Percentiles rank a stretch among this genome's conserved stretches.
phyloP scores from a whole-genome alignment of 2,329 filamentous ascomycete genomes.

The Furcasterigmium sp. region DNA sequence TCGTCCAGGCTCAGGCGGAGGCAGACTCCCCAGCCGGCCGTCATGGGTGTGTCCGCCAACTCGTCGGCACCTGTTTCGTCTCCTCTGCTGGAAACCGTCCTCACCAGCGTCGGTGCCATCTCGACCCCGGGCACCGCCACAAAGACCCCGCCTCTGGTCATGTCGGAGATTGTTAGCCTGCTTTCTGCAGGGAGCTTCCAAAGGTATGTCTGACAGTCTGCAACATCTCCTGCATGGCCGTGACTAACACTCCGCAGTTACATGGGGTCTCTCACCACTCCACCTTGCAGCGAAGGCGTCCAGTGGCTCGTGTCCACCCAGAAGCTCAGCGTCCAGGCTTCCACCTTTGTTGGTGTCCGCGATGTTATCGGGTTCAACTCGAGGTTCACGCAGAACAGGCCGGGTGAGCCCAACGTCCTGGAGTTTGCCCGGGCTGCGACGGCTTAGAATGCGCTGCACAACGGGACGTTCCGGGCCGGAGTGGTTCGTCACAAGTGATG shows the following conservation, averaged over 20 bases:
- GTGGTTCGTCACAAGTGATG: no score
- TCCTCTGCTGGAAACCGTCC: constrained; percentile 40
- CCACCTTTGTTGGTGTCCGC: constrained; percentile 31
- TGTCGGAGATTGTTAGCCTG: constrained; percentile 34
- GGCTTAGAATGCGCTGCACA: not conserved
- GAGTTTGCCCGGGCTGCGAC: constrained; percentile 8
- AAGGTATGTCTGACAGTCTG: constrained; percentile 19
- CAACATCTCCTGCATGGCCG: not conserved
- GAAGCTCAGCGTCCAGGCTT: constrained; percentile 28
- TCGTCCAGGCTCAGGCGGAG: constrained; percentile 1
- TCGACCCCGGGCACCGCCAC: constrained; percentile 33
- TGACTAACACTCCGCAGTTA: constrained; percentile 22
- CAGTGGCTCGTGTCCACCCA: constrained; percentile 42
- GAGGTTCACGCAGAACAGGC: constrained; percentile 37
- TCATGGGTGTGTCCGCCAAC: constrained; percentile 35
- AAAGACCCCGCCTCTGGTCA: constrained; percentile 33
- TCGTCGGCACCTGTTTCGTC: constrained; percentile 28
- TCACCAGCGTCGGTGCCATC: constrained; percentile 34
- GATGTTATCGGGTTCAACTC: constrained; percentile 43
- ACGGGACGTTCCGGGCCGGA: no score
- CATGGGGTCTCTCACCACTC: constrained; percentile 42
- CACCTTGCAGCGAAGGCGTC: constrained; percentile 42
- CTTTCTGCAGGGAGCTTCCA: constrained; percentile 32
- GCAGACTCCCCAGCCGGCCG: constrained; percentile 11
- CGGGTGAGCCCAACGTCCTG: constrained; percentile 32